These are phyloP conservation scores for Piloderma croceum DNA, from an alignment of 768 basidiomycete genomes.

Conservation along the genomic window DNA sequence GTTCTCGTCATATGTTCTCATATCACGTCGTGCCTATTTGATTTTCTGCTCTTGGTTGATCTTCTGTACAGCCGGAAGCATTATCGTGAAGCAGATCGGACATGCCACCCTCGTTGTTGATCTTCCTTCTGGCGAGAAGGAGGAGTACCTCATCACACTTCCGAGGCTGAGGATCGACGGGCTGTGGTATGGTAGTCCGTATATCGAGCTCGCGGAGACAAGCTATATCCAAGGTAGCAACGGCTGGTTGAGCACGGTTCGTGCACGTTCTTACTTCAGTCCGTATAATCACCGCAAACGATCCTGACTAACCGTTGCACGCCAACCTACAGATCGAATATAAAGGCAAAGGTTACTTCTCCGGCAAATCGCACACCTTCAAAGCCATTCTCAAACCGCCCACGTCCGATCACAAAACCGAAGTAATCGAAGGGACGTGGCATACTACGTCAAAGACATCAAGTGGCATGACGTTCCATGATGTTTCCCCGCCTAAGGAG, in stretches of 20 bases:
- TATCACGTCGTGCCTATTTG: not conserved
- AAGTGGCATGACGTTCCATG: slow-evolving; percentile 59
- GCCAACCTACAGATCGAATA: slow-evolving; percentile 65
- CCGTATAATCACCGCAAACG: too few species aligned
- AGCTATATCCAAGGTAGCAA: slow-evolving; percentile 71
- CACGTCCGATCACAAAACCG: slow-evolving; percentile 36
- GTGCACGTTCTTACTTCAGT: too few species aligned
- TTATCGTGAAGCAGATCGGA: slow-evolving; percentile 91
- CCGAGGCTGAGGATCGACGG: slow-evolving; percentile 92
- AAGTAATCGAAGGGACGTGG: slow-evolving; percentile 78
- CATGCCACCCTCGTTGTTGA: slow-evolving; percentile 79
- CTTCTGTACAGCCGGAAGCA: slow-evolving; percentile 47
- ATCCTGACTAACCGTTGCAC: too few species aligned
- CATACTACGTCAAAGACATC: slow-evolving; percentile 43
- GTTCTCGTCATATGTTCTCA: slow-evolving; percentile 11
- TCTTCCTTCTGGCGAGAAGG: slow-evolving; percentile 47
- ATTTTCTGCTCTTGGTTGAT: slow-evolving; percentile 4
- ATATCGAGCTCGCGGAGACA: slow-evolving; percentile 84
- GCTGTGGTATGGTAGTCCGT: slow-evolving; percentile 68
- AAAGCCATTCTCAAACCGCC: slow-evolving; percentile 70
- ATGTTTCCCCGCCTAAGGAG: slow-evolving; percentile 68
- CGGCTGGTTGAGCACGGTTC: slow-evolving; percentile 51
- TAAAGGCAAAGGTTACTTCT: slow-evolving; percentile 94
- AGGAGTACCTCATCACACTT: slow-evolving; percentile 86
- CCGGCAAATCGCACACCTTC: slow-evolving; percentile 89